A percentile compares a stretch with the other conserved stretches of the same genome.
Evolutionary conservation across 805 yeast genomes (phyloP).

Genomic region (Starmerella floricola): DNA sequence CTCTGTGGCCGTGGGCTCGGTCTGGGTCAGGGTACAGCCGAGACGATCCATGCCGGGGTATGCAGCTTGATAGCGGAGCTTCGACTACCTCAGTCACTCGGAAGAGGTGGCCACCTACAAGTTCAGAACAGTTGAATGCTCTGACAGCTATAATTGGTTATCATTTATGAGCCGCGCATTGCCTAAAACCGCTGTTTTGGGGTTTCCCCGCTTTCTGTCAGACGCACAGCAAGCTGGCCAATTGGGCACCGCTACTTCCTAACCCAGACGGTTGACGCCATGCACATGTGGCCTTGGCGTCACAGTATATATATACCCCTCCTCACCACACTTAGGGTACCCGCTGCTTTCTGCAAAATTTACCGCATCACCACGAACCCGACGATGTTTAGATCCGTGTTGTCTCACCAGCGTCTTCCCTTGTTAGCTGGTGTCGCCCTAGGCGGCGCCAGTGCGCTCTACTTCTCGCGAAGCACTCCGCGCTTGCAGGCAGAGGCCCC

Average conservation of each 20-base stretch:
- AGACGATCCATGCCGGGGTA: too few species aligned
- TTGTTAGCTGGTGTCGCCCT: conserved; percentile 31
- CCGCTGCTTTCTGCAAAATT: background rate
- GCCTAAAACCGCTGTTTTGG: too few species aligned
- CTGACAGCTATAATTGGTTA: too few species aligned
- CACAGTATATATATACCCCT: background rate
- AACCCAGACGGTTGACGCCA: background rate
- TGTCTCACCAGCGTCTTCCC: conserved; percentile 12
- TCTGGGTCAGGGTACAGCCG: too few species aligned
- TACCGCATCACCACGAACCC: background rate
- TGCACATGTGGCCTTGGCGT: background rate
- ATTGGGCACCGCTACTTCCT: background rate
- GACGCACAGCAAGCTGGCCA: background rate
- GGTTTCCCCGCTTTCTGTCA: too few species aligned
- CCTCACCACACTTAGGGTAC: too few species aligned
- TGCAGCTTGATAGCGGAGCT: too few species aligned
- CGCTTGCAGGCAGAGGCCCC: conserved; percentile 21
- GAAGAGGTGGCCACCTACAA: too few species aligned
- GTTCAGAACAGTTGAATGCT: too few species aligned
- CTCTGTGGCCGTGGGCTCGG: too few species aligned
- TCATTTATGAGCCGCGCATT: too few species aligned
- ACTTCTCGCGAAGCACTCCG: conserved; percentile 28
- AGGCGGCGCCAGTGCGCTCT: conserved; percentile 36
- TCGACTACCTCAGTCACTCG: too few species aligned
- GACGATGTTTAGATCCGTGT: conserved; percentile 10